A percentile compares a stretch with the other conserved stretches of the same genome.
Conservation (phyloP, 495 filamentous ascomycete genomes). For the Talaromyces stipitatus region DNA sequence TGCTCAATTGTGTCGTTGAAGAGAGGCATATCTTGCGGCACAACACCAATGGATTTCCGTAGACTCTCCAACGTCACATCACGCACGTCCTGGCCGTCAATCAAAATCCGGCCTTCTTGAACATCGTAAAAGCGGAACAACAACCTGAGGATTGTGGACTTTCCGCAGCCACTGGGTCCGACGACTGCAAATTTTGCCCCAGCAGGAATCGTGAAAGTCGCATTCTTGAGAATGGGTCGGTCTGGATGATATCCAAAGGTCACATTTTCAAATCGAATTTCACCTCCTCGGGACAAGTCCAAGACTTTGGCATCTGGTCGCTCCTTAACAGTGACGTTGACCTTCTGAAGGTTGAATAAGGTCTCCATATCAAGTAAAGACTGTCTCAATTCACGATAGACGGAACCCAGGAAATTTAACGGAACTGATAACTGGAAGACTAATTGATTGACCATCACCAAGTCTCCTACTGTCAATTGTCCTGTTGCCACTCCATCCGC, state of each 20-base stretch:
- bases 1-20: conserved; percentile 95
- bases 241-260: conserved; percentile 87
- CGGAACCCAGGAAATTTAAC: conserved; percentile 90
- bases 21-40: conserved; percentile 92
- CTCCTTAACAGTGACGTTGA: conserved; percentile 83
- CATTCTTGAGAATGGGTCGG: conserved; percentile 77
- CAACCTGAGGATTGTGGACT: conserved; percentile 84
- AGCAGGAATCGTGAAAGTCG: conserved; percentile 83
- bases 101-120: conserved; percentile 76
- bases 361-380: conserved; percentile 97
- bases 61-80: conserved; percentile 76
- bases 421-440: conserved; percentile 97
- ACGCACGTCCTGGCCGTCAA: conserved; percentile 90
- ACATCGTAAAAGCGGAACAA: conserved; percentile 94
- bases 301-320: conserved; percentile 63
- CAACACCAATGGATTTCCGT: conserved; percentile 82
- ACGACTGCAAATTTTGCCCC: conserved; percentile 95
- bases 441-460: conserved; percentile 98
- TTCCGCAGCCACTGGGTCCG: conserved; percentile 91
- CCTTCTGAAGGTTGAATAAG: conserved; percentile 96
- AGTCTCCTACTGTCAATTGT: conserved; percentile 80
- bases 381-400: conserved; percentile 92
- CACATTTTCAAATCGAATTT: conserved; percentile 92
- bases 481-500: conserved; percentile 80
- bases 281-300: conserved; percentile 64